Evolutionary conservation across 768 basidiomycete species (phyloP), one percentile per base, ranked within the genome.

Genomic region (Lactifluus piperatus): DNA sequence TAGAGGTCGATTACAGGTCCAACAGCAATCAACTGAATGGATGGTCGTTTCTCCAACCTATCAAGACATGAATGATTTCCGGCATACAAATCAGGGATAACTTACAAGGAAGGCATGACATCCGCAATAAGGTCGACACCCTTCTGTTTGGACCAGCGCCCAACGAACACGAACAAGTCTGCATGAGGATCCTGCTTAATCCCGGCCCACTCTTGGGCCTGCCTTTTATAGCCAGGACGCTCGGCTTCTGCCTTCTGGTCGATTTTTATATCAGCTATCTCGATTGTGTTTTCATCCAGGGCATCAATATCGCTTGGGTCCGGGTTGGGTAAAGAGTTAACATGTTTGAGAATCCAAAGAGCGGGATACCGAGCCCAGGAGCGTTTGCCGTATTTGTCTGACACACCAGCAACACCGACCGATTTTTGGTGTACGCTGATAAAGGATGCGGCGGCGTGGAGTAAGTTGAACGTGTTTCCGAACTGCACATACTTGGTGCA

Each of bases 401-500:
- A 97, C 43, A 97, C 94, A 77, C 94, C 94, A 44, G 94, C 94
- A 22, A 95, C 94, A 69, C 94, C 94, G 34, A 95, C 68, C 64
- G 86, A 88, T 77, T 93, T 95, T 71, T 97, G 94, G 71, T 97
- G 94, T 32, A 82, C 80, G 62, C 88, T 91, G 74, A 97, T 93
- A 72, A 86, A 97, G 26, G 88, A 90, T 2, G 94, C 94, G 5
- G 84, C 94, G 22, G 94, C 93, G 67, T 97, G 94, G 26, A 97
- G 79, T 67, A 97, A 75, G 71, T 97, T 97, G 78, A 97, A 97
- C 14, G 94, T 97, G 77, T 97, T 97, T 62, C 94, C 94, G 71
- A 97, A 97, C 72, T 97, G 94, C 47, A 97, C 91, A 68, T 97
- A 97, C 79, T 94, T 94, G 54, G 86, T 91, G 76, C 94, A 97